Evolutionary conservation across 1,139 yeast species (phyloP).

Genomic region (Sugiyamaella sp.): DNA sequence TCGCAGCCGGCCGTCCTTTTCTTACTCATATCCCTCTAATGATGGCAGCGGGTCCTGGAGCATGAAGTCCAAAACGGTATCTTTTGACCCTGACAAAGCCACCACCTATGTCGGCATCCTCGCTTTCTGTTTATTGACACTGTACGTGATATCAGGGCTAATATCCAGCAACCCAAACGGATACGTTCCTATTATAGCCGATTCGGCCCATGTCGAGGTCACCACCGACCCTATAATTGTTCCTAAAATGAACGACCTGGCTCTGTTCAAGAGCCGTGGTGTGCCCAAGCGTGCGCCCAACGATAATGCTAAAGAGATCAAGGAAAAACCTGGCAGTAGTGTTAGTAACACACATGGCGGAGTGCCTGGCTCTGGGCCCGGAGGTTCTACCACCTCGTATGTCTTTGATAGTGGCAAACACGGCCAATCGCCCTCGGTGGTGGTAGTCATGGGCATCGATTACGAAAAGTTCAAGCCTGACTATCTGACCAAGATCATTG

Average conservation of each 20-base stretch:
- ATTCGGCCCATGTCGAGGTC: conserved; percentile 19
- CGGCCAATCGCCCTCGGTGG: conserved; percentile 41
- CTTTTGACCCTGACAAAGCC: conserved; percentile 19
- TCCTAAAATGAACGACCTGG: conserved; percentile 20
- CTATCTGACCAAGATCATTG: conserved; percentile 65
- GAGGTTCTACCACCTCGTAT: conserved; percentile 14
- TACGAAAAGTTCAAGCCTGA: conserved; percentile 65
- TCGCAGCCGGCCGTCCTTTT: conserved; percentile 8
- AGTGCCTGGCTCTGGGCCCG: background rate
- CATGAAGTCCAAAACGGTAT: conserved; percentile 11
- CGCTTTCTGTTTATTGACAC: conserved; percentile 18
- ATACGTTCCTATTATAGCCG: conserved; percentile 21
- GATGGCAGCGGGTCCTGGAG: conserved; percentile 11
- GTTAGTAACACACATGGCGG: conserved; percentile 7
- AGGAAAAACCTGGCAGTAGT: conserved; percentile 17
- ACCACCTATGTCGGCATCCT: conserved; percentile 18
- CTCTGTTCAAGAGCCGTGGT: conserved; percentile 13
- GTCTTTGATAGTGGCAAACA: conserved; percentile 22
- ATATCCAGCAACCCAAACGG: conserved; percentile 10
- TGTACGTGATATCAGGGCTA: conserved; percentile 19
- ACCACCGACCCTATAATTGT: conserved; percentile 22
- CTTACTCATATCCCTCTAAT: conserved; percentile 10
- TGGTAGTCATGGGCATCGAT: conserved; percentile 81
- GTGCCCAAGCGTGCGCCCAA: conserved; percentile 24
- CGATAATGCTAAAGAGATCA: conserved; percentile 21